These are phyloP conservation scores for Claviceps africana DNA, from an alignment of 2,329 filamentous ascomycete genomes.

Conservation along the genomic window DNA sequence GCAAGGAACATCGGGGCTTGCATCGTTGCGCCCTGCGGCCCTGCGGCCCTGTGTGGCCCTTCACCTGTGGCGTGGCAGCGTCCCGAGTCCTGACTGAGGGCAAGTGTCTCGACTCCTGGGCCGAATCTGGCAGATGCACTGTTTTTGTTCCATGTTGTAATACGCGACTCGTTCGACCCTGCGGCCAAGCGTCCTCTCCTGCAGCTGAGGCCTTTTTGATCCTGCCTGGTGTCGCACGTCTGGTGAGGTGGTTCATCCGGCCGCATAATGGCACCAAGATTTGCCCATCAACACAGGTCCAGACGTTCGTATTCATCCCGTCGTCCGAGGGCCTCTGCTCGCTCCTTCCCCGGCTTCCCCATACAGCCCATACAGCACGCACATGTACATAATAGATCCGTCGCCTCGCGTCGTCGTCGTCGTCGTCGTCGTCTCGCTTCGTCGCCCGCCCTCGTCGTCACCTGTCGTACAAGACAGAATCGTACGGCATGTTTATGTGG, in stretches of 20 bases:
- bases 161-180: constrained; percentile 1
- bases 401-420: not conserved
- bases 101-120: too few relatives aligned
- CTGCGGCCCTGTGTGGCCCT: too few relatives aligned
- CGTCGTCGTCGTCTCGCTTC: too few relatives aligned
- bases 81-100: not conserved
- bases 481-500: not conserved
- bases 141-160: not conserved
- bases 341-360: not conserved
- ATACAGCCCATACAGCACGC: not conserved
- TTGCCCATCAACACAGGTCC: not conserved
- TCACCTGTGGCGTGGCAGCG: too few relatives aligned
- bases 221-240: not conserved
- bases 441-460: too few relatives aligned
- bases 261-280: not conserved
- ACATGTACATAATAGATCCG: not conserved
- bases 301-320: not conserved
- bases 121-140: not conserved
- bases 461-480: too few relatives aligned
- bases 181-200: not conserved
- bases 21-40: not conserved
- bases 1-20: constrained; percentile 4
- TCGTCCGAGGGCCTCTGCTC: not conserved
- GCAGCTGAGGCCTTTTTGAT: not conserved
- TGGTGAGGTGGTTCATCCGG: not conserved